A percentile compares a stretch with the other conserved stretches of the same genome.
Evolutionary conservation across 139 green algal species (phyloP).

Genomic region (Auxenochlorella pyrenoidosa): DNA sequence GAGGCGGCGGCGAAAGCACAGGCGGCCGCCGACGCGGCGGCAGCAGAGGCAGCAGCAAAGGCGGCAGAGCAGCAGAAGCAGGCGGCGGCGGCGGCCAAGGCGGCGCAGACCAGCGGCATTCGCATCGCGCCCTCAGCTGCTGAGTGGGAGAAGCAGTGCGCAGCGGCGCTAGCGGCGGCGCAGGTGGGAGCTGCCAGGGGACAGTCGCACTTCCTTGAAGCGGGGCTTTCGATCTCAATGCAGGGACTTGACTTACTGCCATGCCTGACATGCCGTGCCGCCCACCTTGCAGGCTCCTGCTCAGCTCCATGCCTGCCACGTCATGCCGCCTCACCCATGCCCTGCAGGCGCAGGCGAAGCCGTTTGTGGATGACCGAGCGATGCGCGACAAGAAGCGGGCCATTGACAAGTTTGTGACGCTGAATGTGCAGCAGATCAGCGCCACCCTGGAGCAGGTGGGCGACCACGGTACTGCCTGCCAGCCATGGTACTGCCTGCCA

Average conservation of each 20-base stretch:
- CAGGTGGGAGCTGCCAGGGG: neutral
- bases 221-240: too few relatives aligned
- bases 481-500: too few relatives aligned
- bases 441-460: conserved; percentile 70
- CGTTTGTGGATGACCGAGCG: conserved; percentile 50
- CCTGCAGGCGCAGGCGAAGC: conserved; percentile 29
- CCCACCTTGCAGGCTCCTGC: too few relatives aligned
- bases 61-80: neutral
- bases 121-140: conserved; percentile 36
- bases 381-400: conserved; percentile 62
- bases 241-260: too few relatives aligned
- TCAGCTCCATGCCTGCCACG: too few relatives aligned
- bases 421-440: conserved; percentile 80
- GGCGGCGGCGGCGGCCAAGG: neutral
- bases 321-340: neutral
- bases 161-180: conserved; percentile 27
- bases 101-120: neutral
- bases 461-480: neutral
- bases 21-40: neutral
- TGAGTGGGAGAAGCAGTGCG: conserved; percentile 30
- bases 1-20: conserved; percentile 7
- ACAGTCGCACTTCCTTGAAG: too few relatives aligned
- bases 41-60: neutral
- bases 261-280: too few relatives aligned
- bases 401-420: conserved; percentile 81